Evolutionary conservation across 805 yeast species (phyloP), one percentile per base, ranked within the genome.

Genomic region (Brettanomyces bruxellensis): DNA sequence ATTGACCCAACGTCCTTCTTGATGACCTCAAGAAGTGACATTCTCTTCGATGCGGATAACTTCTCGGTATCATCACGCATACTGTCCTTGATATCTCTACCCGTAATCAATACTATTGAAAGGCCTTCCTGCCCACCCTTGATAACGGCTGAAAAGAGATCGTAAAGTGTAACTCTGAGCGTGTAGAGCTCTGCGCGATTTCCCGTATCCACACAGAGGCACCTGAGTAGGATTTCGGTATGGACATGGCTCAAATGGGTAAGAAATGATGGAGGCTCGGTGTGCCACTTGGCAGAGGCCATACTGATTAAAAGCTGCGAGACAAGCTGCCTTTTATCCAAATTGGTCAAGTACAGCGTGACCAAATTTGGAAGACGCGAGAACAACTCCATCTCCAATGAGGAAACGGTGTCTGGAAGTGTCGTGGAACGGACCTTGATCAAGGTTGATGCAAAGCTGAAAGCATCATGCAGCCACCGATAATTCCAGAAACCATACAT

Each of bases 111-210:
- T 25, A 81, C 68, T 42, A 83, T 79, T 0, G 90, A 73, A n/a
- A 86, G 61, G 2, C 93, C 95, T 59, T 85, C 86, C 60, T 86
- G 93, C 41, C 78, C 76, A 4, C 86, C 83, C 48, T 74, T 78
- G 75, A 84, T 72, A 3, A 83, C 78, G 0, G 86, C 71, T 24
- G 87, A 73, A 45, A 86, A 75, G 49, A 86, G 82, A 47, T 75
- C 78, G 57, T 80, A 83, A 12, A 83, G 60, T 6, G 75, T 66
- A 32, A 78, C 72, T 49, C 78, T 76, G 41, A 81, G 64, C n/a
- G 62, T 61, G 48, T 71, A 71, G 51, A 74, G 76, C 45, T 76
- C 79, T 50, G 79, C 68, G 0, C 76, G 68, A 51, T 75, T 77
- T 28, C 75, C 72, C 54, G 89, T 67, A 53, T 86, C 89, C 0